Conservation (phyloP, 805 yeast species). For the Lachancea kluyveri region DNA sequence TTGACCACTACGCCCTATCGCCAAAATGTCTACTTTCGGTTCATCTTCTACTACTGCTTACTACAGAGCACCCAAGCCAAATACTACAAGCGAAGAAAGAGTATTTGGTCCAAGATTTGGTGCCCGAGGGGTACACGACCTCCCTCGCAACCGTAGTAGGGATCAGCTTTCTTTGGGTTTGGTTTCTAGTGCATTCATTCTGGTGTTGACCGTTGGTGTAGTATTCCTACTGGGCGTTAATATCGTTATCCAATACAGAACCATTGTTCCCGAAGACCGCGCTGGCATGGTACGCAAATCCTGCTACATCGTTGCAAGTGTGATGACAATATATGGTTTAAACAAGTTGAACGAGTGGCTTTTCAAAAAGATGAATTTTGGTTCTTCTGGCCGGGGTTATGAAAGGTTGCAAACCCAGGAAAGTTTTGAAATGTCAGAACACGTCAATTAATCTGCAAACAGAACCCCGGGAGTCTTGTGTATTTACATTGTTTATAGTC, state of each 20-base stretch:
- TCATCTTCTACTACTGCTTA: slow-evolving; percentile 1
- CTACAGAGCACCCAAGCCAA: slow-evolving; percentile 1
- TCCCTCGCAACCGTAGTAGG: too few relatives aligned
- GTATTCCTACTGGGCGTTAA: slow-evolving; percentile 32
- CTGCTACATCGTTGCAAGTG: slow-evolving; percentile 14
- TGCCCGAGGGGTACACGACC: slow-evolving; percentile 1
- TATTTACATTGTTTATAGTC: too few relatives aligned
- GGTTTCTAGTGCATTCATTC: slow-evolving; percentile 20
- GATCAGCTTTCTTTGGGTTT: slow-evolving; percentile 17
- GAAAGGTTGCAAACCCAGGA: slow-evolving; percentile 6
- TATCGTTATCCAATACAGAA: slow-evolving; percentile 17
- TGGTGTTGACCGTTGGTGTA: slow-evolving; percentile 23
- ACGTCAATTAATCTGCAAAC: too few relatives aligned
- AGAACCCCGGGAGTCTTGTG: too few relatives aligned
- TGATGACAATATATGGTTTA: slow-evolving; percentile 12
- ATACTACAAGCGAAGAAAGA: slow-evolving; percentile 11
- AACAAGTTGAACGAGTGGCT: slow-evolving; percentile 16
- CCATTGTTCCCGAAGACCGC: slow-evolving; percentile 20
- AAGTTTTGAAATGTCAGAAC: slow-evolving; percentile 7
- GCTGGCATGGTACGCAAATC: slow-evolving; percentile 13
- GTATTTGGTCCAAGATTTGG: slow-evolving; percentile 13
- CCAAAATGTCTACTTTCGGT: neutral
- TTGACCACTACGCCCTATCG: too few relatives aligned
- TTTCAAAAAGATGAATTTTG: slow-evolving; percentile 9
- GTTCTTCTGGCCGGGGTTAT: slow-evolving; percentile 2